A percentile compares a stretch with the other conserved stretches of the same genome.
phyloP scores from a whole-genome alignment of 2,329 filamentous ascomycete species.

The Chlorencoelia australis region DNA sequence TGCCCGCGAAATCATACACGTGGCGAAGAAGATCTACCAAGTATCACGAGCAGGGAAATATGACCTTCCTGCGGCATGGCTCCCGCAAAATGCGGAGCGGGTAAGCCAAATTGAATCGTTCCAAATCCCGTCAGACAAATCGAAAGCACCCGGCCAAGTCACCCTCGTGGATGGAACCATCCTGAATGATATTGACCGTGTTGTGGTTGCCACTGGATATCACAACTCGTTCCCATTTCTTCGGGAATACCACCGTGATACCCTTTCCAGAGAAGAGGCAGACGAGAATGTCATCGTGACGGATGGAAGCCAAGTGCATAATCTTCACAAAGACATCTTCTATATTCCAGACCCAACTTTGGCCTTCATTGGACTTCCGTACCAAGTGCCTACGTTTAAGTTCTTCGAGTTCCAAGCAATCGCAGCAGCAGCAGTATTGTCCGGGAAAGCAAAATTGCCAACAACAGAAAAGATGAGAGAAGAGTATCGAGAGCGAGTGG shows the following conservation, averaged over 20 bases:
- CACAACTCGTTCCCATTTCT: constrained; percentile 59
- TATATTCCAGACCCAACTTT: constrained; percentile 40
- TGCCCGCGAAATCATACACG: constrained; percentile 14
- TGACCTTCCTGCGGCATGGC: constrained; percentile 15
- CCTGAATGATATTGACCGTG: constrained; percentile 46
- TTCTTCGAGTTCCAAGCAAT: constrained; percentile 42
- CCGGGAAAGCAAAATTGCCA: constrained; percentile 31
- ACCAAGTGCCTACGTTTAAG: constrained; percentile 38
- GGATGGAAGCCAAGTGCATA: constrained; percentile 31
- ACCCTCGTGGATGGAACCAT: constrained; percentile 42
- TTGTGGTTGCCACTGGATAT: constrained; percentile 61
- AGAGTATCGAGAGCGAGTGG: constrained; percentile 4
- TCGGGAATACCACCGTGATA: constrained; percentile 33
- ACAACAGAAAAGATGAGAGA: constrained; percentile 2
- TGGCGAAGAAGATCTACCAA: constrained; percentile 22
- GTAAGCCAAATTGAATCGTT: constrained; percentile 18
- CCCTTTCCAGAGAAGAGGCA: constrained; percentile 34
- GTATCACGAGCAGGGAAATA: constrained; percentile 16
- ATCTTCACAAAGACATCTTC: constrained; percentile 42
- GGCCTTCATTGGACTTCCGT: constrained; percentile 36
- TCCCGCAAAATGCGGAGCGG: constrained; percentile 12
- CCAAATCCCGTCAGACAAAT: constrained; percentile 1
- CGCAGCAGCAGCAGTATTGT: constrained; percentile 33
- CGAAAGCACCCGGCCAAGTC: constrained; percentile 38
- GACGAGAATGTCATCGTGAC: constrained; percentile 47